Conservation (phyloP, 2,329 filamentous ascomycete species). For the Alternaria panax region DNA sequence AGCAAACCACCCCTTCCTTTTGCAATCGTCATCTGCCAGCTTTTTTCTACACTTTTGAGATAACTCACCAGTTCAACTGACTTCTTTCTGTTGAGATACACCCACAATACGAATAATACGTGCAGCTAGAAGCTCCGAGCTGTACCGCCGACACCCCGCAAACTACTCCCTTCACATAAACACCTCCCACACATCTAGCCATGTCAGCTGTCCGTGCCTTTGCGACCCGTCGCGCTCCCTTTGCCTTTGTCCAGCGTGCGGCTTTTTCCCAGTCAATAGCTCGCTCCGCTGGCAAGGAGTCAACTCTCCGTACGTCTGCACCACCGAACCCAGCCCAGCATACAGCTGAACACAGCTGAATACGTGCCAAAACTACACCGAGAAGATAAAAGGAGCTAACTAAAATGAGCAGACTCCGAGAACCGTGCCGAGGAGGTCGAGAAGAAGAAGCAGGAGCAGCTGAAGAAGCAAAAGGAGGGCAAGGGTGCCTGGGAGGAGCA, state of each 20-base stretch:
- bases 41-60: neutral
- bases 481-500: slow-evolving; percentile 55
- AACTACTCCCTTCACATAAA: slow-evolving; percentile 1
- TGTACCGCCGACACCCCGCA: slow-evolving; percentile 10
- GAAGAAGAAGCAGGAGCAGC: slow-evolving; percentile 52
- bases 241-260: slow-evolving; percentile 43
- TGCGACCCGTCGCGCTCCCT: slow-evolving; percentile 40
- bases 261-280: slow-evolving; percentile 50
- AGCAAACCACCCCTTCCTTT: slow-evolving; percentile 8
- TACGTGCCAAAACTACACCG: neutral
- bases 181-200: slow-evolving; percentile 10
- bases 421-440: slow-evolving; percentile 52
- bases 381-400: slow-evolving; percentile 15
- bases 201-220: slow-evolving; percentile 46
- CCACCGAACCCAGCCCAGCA: neutral
- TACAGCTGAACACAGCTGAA: neutral
- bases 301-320: slow-evolving; percentile 51
- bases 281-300: slow-evolving; percentile 54
- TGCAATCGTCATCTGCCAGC: slow-evolving; percentile 5
- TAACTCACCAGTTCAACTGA: neutral
- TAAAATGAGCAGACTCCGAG: slow-evolving; percentile 32
- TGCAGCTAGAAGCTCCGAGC: neutral
- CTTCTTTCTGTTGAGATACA: neutral
- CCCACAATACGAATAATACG: neutral
- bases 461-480: slow-evolving; percentile 55